Conservation (phyloP, 306 rosid species). For the Dryas octopetala region DNA sequence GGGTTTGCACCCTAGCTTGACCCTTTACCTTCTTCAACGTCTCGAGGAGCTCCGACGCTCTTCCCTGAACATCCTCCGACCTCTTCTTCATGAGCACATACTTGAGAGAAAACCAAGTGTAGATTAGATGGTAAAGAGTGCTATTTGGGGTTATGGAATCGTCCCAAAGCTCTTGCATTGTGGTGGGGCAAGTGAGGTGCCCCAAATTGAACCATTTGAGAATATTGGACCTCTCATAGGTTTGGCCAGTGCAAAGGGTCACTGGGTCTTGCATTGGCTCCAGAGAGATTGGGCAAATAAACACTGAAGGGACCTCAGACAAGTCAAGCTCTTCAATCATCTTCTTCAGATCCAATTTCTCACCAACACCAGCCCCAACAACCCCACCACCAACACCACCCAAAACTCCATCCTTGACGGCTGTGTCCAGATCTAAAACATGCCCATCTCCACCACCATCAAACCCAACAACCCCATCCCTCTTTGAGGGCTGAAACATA, state of each 20-base stretch:
- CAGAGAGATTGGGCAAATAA: conserved; percentile 79
- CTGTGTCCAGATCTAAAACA: conserved; percentile 79
- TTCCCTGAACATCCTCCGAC: conserved; percentile 76
- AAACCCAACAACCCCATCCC: conserved; percentile 49
- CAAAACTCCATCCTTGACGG: conserved; percentile 69
- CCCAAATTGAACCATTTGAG: conserved; percentile 74
- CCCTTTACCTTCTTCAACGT: conserved; percentile 70
- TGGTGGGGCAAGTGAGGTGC: conserved; percentile 73
- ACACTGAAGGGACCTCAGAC: conserved; percentile 65
- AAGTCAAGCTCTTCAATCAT: conserved; percentile 75
- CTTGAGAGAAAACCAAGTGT: conserved; percentile 74
- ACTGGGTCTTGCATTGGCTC: conserved; percentile 90
- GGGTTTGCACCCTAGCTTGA: conserved; percentile 68
- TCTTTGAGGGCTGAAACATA: conserved; percentile 61
- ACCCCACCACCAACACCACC: conserved; percentile 56
- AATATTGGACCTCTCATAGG: conserved; percentile 75
- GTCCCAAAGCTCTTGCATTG: conserved; percentile 92
- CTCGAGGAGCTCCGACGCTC: conserved; percentile 66
- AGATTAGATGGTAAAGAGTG: conserved; percentile 56
- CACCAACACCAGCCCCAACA: conserved; percentile 40
- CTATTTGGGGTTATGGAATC: conserved; percentile 69
- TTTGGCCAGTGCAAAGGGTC: conserved; percentile 80
- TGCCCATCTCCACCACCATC: conserved; percentile 70
- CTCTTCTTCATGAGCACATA: conserved; percentile 65
- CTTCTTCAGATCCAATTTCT: conserved; percentile 71